Base-by-base conservation (phyloP, 179 eudicot species). In the Amaranthus tricolor region DNA sequence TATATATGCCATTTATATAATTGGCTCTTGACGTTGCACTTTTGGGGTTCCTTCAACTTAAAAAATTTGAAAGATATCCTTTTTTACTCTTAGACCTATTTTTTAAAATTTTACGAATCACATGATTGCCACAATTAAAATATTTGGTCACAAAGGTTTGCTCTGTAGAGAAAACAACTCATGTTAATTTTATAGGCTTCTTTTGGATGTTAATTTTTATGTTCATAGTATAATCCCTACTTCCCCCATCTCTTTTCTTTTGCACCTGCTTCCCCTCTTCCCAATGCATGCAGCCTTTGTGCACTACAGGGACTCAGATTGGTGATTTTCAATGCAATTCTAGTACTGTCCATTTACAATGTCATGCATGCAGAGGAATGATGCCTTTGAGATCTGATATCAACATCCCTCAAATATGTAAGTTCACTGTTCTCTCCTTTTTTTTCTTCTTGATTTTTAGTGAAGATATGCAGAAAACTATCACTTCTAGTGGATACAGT, bases 331-430 rank as follows among this genome's bases (percentile, higher is more conserved):
- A 71, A 68, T 94, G 98, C 87, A 86, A 74, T 68, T 80, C 54
- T 69, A 86, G 79, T 79, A 90, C 90, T 48, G 72, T 83, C 66
- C 98, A 94, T 87, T 81, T 92, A 71, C 96, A 90, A 75, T 94
- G 98, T 79, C 96, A 90, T 61, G 81, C 83, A 62, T 94, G 98
- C 78, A 89, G 97, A 70, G 97, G 97, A 82, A 94, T 88, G 96
- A 94, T 94, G 97, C 98, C 98, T 57, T 85, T 86, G 49, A 86
- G 96, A 84, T 45, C 83, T 68, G 83, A 87, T 77, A 74, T 71
- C 52, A 83, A 77, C 84, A 78, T 79, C 60, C 90, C 96, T 66
- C 97, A 92, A 60, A 91, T 90, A 68, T 94, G 98, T 94, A 88
- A 85, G 62, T 68, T 77, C 74, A 67, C 54, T 13, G 17, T 78